Conservation (phyloP, 2,329 filamentous ascomycete genomes). For the Neonectria faginata region DNA sequence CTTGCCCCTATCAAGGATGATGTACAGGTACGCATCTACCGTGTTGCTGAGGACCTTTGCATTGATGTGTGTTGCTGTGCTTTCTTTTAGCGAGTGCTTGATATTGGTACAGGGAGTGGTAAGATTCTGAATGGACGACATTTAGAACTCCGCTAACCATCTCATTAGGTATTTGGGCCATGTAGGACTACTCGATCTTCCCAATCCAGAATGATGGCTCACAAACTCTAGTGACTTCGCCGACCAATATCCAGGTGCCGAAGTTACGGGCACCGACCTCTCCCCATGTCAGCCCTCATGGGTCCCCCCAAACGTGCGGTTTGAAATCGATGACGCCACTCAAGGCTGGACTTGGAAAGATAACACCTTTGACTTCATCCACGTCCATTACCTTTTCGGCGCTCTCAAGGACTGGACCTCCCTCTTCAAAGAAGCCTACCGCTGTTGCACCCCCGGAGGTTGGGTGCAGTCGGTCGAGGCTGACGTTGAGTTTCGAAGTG, state of each 20-base stretch:
- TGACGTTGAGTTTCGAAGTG: conserved; percentile 26
- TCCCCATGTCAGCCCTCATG: conserved; percentile 37
- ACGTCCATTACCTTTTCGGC: conserved; percentile 36
- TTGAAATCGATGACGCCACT: conserved; percentile 37
- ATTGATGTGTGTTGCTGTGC: too few relatives aligned
- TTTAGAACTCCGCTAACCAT: not conserved
- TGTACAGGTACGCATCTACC: conserved; percentile 7
- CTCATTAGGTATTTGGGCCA: conserved; percentile 24
- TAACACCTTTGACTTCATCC: conserved; percentile 32
- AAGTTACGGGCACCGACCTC: conserved; percentile 35
- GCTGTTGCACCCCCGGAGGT: conserved; percentile 33
- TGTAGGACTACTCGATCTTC: conserved; percentile 3
- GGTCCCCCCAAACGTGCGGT: conserved; percentile 38
- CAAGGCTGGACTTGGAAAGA: conserved; percentile 31
- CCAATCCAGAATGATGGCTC: too few relatives aligned
- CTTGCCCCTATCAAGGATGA: conserved; percentile 35
- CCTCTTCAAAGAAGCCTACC: conserved; percentile 32
- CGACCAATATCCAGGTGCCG: conserved; percentile 27
- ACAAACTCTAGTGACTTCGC: conserved; percentile 33
- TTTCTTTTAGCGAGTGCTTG: conserved; percentile 33
- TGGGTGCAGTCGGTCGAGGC: conserved; percentile 36
- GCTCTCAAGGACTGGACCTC: conserved; percentile 33
- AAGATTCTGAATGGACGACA: not conserved
- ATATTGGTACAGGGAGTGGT: conserved; percentile 41
- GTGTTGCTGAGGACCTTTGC: too few relatives aligned